A percentile compares a stretch with the other conserved stretches of the same genome.
These are phyloP conservation scores for Ilex aquifolium DNA, from an alignment of 257 asterid species.

Conservation along the genomic window DNA sequence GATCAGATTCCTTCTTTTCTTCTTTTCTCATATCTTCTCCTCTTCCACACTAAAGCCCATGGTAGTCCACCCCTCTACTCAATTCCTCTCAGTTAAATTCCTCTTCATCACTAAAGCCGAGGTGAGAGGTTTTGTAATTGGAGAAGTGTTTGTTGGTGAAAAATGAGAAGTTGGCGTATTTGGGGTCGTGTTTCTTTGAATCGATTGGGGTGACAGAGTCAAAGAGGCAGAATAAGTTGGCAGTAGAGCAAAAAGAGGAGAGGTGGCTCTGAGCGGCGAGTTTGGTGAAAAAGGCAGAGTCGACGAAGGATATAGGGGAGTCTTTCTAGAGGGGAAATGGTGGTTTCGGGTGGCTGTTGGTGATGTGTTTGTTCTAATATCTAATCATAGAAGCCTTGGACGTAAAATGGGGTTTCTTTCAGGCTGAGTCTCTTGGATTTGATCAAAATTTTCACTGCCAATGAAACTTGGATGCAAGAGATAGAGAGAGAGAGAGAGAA, in stretches of 20 bases:
- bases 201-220: conserved; percentile 7
- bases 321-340: conserved; percentile 60
- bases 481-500: conserved; percentile 14
- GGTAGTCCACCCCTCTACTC: too few relatives aligned
- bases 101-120: too few relatives aligned
- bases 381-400: conserved; percentile 55
- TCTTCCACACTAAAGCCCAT: too few relatives aligned
- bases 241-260: conserved; percentile 63
- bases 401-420: conserved; percentile 54
- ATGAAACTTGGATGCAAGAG: conserved; percentile 38
- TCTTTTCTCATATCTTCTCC: too few relatives aligned
- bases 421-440: background rate
- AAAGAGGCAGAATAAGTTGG: conserved; percentile 47
- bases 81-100: too few relatives aligned
- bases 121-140: conserved; percentile 46
- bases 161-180: conserved; percentile 43
- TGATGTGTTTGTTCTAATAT: conserved; percentile 64
- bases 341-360: conserved; percentile 36
- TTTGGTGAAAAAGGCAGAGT: conserved; percentile 48
- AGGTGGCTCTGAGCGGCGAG: conserved; percentile 48
- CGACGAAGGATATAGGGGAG: conserved; percentile 60
- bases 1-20: too few relatives aligned
- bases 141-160: conserved; percentile 54
- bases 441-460: conserved; percentile 21
- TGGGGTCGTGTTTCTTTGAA: background rate